These are phyloP conservation scores for Triglochin maritima DNA, from an alignment of 106 monocot genomes.

Conservation along the genomic window DNA sequence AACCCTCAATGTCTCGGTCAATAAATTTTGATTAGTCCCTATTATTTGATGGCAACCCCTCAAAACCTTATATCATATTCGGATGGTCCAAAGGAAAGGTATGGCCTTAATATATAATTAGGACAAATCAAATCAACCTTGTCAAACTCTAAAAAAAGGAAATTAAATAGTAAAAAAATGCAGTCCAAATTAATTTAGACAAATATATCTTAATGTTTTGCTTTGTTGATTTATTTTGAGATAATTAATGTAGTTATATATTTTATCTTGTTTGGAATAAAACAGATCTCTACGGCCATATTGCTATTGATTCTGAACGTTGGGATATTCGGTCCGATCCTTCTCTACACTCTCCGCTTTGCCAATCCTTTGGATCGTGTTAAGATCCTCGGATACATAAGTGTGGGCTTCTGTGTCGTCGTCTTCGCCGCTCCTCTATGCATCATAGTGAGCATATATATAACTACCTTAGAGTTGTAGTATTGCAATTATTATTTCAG, in stretches of 20 bases:
- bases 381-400: conserved; percentile 7
- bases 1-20: no score
- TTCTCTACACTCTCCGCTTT: conserved; percentile 22
- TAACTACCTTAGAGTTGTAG: background rate
- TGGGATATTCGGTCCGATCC: conserved; percentile 29
- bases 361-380: background rate
- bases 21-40: no score
- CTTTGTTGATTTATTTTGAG: background rate
- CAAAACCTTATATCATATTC: no score
- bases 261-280: background rate
- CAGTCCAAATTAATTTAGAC: background rate
- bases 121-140: no score
- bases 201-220: background rate
- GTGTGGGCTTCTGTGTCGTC: conserved; percentile 9
- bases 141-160: no score
- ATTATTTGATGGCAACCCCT: no score
- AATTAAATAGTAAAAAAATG: background rate
- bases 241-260: background rate
- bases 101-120: no score
- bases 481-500: background rate
- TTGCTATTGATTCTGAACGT: conserved; percentile 37
- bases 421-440: conserved; percentile 19
- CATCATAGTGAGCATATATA: conserved; percentile 15
- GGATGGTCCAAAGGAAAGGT: no score
- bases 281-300: conserved; percentile 35